Percentiles rank a stretch among this genome's conserved stretches.
These are phyloP conservation scores for Myxozyma neotropica DNA, from an alignment of 805 yeast species.

Conservation along the genomic window DNA sequence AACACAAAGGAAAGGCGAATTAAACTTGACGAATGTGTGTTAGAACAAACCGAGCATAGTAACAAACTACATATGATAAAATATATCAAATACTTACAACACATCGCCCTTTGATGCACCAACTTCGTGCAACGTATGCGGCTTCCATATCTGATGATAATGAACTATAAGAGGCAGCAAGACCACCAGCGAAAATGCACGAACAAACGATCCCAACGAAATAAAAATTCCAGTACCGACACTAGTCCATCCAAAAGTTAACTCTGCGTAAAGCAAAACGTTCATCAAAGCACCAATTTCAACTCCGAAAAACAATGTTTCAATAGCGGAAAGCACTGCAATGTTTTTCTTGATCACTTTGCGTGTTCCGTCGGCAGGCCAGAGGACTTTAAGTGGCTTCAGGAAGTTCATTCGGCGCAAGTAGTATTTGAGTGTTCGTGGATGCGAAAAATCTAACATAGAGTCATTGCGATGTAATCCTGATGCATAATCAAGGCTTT, in stretches of 20 bases:
- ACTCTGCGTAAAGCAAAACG: conserved; percentile 38
- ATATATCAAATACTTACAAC: conserved; percentile 7
- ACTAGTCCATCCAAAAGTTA: conserved; percentile 40
- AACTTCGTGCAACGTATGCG: conserved; percentile 9
- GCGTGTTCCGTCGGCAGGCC: conserved; percentile 26
- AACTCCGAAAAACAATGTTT: conserved; percentile 23
- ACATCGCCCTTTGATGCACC: conserved; percentile 25
- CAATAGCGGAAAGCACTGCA: conserved; percentile 13
- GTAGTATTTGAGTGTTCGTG: conserved; percentile 6
- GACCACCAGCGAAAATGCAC: conserved; percentile 36
- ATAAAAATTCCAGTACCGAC: conserved; percentile 40
- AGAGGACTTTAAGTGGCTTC: conserved; percentile 36
- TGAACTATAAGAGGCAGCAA: conserved; percentile 35
- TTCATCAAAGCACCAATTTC: conserved; percentile 22
- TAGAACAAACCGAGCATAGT: not conserved
- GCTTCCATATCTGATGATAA: conserved; percentile 8
- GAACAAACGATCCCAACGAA: conserved; percentile 36
- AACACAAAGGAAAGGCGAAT: conserved; percentile 1
- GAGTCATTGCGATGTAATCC: conserved; percentile 1
- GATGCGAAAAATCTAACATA: not conserved
- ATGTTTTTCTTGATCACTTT: conserved; percentile 19
- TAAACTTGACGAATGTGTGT: not conserved
- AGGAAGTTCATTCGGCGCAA: conserved; percentile 30
- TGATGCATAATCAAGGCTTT: conserved; percentile 1
- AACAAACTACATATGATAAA: not conserved